Evolutionary conservation across 2,329 filamentous ascomycete species (phyloP).

Genomic region (Calonectria montana): DNA sequence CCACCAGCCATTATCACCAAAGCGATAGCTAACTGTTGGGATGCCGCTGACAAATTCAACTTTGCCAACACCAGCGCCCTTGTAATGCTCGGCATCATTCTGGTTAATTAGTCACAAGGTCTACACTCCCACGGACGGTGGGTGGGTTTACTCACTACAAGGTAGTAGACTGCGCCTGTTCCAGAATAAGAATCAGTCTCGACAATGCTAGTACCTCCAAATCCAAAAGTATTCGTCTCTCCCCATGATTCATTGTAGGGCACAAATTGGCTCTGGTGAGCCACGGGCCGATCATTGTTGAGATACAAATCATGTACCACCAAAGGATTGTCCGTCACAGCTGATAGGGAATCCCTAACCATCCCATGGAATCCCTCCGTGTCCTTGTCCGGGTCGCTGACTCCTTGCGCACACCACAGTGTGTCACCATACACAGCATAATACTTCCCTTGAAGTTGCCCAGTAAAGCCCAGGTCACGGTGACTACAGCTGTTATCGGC

Average conservation of each 20-base stretch:
- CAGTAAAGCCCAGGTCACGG: constrained; percentile 52
- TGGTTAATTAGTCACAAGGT: not conserved
- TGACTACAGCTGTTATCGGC: constrained; percentile 52
- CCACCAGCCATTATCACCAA: constrained; percentile 45
- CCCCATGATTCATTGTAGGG: constrained; percentile 51
- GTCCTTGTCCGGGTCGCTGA: constrained; percentile 46
- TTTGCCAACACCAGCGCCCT: constrained; percentile 51
- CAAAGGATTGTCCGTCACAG: constrained; percentile 49
- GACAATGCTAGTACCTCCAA: constrained; percentile 53
- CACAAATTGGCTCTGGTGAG: constrained; percentile 50
- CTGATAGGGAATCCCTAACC: constrained; percentile 52
- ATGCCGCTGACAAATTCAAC: constrained; percentile 47
- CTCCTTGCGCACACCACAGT: constrained; percentile 49
- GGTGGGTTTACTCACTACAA: constrained; percentile 50
- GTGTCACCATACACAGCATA: constrained; percentile 50
- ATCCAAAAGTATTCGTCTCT: constrained; percentile 49
- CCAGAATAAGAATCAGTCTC: constrained; percentile 45
- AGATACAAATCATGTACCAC: constrained; percentile 51
- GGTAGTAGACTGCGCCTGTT: constrained; percentile 49
- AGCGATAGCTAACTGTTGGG: constrained; percentile 50
- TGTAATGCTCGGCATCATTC: constrained; percentile 48
- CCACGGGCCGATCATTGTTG: constrained; percentile 42
- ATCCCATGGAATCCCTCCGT: constrained; percentile 52
- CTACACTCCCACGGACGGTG: too few relatives aligned
- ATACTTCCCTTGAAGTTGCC: constrained; percentile 50